These are phyloP conservation scores for Arthrobotrys conoides DNA, from an alignment of 2,329 filamentous ascomycete species.

Conservation along the genomic window DNA sequence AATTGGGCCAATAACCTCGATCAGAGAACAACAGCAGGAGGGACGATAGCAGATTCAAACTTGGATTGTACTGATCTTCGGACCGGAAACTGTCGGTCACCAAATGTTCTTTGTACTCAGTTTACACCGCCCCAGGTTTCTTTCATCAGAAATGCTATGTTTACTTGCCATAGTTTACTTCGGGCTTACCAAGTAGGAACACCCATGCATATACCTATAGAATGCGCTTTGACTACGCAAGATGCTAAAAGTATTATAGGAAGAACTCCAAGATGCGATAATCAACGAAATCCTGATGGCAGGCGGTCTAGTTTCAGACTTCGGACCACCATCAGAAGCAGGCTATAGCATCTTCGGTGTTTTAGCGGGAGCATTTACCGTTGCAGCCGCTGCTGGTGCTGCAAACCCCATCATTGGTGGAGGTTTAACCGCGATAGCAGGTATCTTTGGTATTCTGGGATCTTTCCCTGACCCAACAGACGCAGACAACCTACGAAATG, in stretches of 20 bases:
- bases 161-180: constrained; percentile 25
- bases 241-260: constrained; percentile 5
- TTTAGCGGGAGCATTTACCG: constrained; percentile 27
- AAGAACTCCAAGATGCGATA: constrained; percentile 40
- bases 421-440: constrained; percentile 13
- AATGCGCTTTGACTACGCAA: neutral
- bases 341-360: constrained; percentile 40
- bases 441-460: constrained; percentile 34
- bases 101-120: constrained; percentile 22
- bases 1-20: constrained; percentile 43
- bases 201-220: no score
- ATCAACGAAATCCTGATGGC: constrained; percentile 39
- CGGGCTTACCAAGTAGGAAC: constrained; percentile 22
- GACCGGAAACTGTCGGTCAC: constrained; percentile 42
- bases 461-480: constrained; percentile 18
- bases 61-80: constrained; percentile 38
- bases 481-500: constrained; percentile 23
- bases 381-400: constrained; percentile 23
- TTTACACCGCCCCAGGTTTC: constrained; percentile 41
- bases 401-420: constrained; percentile 26
- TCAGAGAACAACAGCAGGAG: constrained; percentile 32
- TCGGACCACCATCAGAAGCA: constrained; percentile 26
- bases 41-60: constrained; percentile 36
- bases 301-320: constrained; percentile 22
- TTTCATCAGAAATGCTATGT: constrained; percentile 40